phyloP scores from a whole-genome alignment of 805 yeast species.

The Metschnikowia kunwiensis region DNA sequence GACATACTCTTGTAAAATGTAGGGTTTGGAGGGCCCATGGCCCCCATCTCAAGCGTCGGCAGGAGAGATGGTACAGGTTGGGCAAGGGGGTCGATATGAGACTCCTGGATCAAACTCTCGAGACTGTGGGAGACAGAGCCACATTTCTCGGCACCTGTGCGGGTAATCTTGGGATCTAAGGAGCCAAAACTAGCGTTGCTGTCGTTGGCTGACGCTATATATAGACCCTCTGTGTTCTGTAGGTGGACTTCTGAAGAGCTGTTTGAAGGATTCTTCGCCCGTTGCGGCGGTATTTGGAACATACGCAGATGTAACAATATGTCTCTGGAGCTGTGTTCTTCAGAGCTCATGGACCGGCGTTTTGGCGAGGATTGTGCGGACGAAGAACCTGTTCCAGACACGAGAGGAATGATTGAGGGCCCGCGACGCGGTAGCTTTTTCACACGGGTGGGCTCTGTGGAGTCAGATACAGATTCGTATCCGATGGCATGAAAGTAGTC shows the following conservation, averaged over 20 bases:
- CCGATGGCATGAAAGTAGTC: slow-evolving; percentile 37
- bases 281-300: neutral
- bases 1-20: neutral
- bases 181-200: slow-evolving; percentile 14
- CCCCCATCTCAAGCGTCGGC: slow-evolving; percentile 6
- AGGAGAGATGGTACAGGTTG: slow-evolving; percentile 1
- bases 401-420: slow-evolving; percentile 4
- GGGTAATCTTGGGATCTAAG: slow-evolving; percentile 12
- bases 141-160: slow-evolving; percentile 1
- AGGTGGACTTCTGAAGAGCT: neutral
- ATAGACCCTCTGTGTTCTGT: slow-evolving; percentile 2
- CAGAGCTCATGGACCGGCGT: slow-evolving; percentile 11
- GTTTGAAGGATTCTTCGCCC: neutral
- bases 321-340: slow-evolving; percentile 3
- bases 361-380: slow-evolving; percentile 5
- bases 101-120: slow-evolving; percentile 1
- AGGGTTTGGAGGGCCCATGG: slow-evolving; percentile 9
- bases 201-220: slow-evolving; percentile 3
- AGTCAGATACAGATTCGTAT: slow-evolving; percentile 27
- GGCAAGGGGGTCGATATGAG: neutral
- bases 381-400: slow-evolving; percentile 6
- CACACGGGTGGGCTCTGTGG: slow-evolving; percentile 32
- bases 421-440: slow-evolving; percentile 11
- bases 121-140: neutral
- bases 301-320: neutral